Base-by-base conservation (phyloP, 345 rosid species). In the Populus pruinosa region DNA sequence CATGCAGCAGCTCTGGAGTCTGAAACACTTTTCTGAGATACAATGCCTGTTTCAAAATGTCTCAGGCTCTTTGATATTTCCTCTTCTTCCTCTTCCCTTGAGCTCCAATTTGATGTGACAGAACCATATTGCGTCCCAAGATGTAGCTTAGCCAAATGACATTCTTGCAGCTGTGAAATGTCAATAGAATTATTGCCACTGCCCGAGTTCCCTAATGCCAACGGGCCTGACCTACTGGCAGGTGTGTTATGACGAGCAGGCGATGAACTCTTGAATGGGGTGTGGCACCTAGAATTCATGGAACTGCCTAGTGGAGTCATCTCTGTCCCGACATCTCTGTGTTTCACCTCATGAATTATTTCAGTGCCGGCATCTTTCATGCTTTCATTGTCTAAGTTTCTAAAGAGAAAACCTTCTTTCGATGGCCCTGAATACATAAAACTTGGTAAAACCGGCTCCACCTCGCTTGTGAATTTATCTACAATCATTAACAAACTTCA, bases 211-310 rank as follows among this genome's bases (percentile, higher is more conserved):
- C 44, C 89, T 8, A 82, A 66, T 27, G 89, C 85, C 82, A 95
- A 82, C 3, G 96, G 97, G 31, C 99, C 99, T 6, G 99, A 95
- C 89, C 93, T 75, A 77, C 81, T 83, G 64, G 93, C 94, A 17
- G 99, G 98, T 2, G 99, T 95, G 90, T 92, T 95, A 79, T 95
- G 94, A 72, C 97, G 87, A 14, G 96, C 96, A 41, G 99, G 98
- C 5, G 99, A 95, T 41, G 87, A 80, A 77, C 75, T 84, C 78
- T 75, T 88, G 80, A 87, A 88, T 59, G 98, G 98, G 2, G 97
- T 90, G 76, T 88, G 88, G 80, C 99, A 91, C 82, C 96, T 85
- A n/a, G 99, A 93, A 73, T 90, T 82, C 3, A 92, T 85, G 43
- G 93, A 88, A 78, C 98, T 94, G 56, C 94, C 94, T 1, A 87